Base-by-base conservation (phyloP, 345 rosid species). In the Lenwebbia sp. region DNA sequence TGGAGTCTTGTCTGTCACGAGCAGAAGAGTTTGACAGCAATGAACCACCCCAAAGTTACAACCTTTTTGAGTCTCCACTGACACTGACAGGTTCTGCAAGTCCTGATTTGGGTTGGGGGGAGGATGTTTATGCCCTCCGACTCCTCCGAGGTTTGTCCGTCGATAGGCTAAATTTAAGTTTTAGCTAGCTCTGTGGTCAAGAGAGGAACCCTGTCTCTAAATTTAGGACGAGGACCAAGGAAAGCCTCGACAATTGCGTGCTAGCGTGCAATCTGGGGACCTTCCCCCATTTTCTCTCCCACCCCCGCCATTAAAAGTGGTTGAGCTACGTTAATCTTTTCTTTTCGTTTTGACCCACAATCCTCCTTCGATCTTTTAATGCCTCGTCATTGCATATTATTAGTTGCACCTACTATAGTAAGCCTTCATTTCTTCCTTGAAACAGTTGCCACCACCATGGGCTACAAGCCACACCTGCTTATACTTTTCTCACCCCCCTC, bases 261-360 rank as follows among this genome's bases (percentile, higher is more conserved):
- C 54, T n/a, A 74, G 85, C 56, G 21, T 28, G 23, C 74, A 33
- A 51, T n/a, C 56, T n/a, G 47, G 56, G 41, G 25, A 51, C 84
- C 26, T 7, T 13, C 56, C 40, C 57, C 53, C 9, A 52, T 70
- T 82, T 65, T 86, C 86, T 83, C 41, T 49, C 83, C 83, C 82
- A 86, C 84, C 89, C 58, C n/a, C n/a, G n/a, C 47, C 13, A 37
- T 76, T 55, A 23, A 86, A 53, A 86, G 90, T 90, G 55, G 92
- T 90, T 90, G 88, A 90, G 90, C 92, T 86, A 88, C 86, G 81
- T 70, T 37, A 5, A 86, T 85, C 70, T 57, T 60, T 70, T 85
- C 76, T 74, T 83, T 82, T 85, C 86, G 75, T 84, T 82, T 70
- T 37, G 47, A 70, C 78, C 47, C 78, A 19, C 78, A 11, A 70